Base-by-base conservation (phyloP, 225 moss, liverwort and hornwort genomes). In the Marchantia paleacea region DNA sequence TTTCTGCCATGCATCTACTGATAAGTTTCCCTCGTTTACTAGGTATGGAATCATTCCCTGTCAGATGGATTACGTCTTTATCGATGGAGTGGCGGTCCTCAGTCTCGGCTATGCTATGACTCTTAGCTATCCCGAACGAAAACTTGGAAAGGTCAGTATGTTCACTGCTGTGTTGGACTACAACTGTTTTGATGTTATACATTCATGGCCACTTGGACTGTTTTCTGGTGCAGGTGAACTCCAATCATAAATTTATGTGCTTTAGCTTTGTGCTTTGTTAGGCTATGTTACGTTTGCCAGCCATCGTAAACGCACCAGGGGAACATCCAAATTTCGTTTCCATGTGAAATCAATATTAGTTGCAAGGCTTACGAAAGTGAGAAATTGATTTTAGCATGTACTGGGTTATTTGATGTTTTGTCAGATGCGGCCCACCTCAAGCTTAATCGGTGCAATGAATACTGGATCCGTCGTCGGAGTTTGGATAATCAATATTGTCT, bases 81-180 rank as follows among this genome's bases (percentile, higher is more conserved):
- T 94, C 55, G 92, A 94, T 83, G 94, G 90, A 82, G 90, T 94
- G 77, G 94, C 94, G 78, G 92, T 94, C 39, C 84, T 92, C 81
- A 94, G 88, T 86, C 83, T 94, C 82, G 92, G 94, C 84, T 94
- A 94, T 83, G 91, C 92, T 61, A 92, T 94, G 94, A 94, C 94
- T 62, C 82, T 94, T 25, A 90, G 94, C 85, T 86, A 88, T 86
- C 92, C 94, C 70, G 89, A 85, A 74, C 50, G 76, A 57, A 90
- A 90, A 83, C 94, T 94, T 82, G 89, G 91, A 15, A 91, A 90
- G 92, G 94, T 94, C 52, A 73, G 12, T 25, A 8, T 73, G 73
- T 52, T 58, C 20, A 58, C 57, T 58, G 57, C 15, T 58, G 13
- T 58, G 57, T 58, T 58, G 57, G 20, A 58, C 20, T 13, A 58